A percentile compares a stretch with the other conserved stretches of the same genome.
Conservation (phyloP, 2,329 filamentous ascomycete species). For the Fusarium globosum region DNA sequence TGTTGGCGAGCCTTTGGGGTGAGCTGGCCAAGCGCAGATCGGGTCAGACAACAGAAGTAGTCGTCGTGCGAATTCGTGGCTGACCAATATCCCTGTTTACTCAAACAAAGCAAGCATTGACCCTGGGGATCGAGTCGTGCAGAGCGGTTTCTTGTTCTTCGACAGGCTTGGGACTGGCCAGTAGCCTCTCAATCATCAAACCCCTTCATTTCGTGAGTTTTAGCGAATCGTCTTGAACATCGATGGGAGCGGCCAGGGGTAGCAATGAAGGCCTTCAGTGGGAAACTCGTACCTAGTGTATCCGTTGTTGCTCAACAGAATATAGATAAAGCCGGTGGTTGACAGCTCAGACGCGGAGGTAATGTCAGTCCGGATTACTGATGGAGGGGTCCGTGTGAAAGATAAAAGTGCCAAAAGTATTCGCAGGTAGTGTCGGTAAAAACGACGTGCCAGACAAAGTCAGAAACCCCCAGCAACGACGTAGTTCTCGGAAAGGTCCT, state of each 20-base stretch:
- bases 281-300: background rate
- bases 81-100: background rate
- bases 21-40: background rate
- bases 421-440: background rate
- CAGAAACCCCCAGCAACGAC: background rate
- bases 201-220: conserved; percentile 3
- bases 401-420: background rate
- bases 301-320: background rate
- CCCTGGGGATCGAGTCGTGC: background rate
- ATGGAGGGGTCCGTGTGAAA: background rate
- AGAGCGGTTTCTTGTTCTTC: background rate
- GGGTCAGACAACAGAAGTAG: background rate
- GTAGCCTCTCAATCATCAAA: background rate
- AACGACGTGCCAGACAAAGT: background rate
- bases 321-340: background rate
- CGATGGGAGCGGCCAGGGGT: background rate
- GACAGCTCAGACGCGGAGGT: background rate
- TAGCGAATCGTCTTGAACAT: background rate
- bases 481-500: background rate
- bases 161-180: background rate
- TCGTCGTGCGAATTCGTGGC: background rate
- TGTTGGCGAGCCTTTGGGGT: background rate
- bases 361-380: background rate
- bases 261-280: background rate
- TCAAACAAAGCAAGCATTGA: background rate